These are phyloP conservation scores for Podaxis sp. DNA, from an alignment of 768 basidiomycete species.

Conservation along the genomic window DNA sequence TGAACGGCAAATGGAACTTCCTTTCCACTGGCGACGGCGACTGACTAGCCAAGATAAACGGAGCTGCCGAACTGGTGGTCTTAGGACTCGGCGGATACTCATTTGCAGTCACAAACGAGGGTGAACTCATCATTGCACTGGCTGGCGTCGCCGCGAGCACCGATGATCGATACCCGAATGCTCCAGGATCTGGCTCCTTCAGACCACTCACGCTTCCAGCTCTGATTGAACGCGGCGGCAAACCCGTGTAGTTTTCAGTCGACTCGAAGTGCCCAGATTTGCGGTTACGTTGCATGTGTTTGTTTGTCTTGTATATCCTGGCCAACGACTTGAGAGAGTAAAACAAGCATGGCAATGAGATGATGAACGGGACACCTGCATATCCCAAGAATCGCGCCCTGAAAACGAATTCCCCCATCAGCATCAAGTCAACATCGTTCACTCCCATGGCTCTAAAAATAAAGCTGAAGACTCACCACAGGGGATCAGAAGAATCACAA, in stretches of 20 bases:
- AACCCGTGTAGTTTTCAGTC: conserved; percentile 1
- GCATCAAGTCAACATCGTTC: not conserved
- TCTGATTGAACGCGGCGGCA: conserved; percentile 8
- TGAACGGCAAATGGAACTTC: conserved; percentile 15
- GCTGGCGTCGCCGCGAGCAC: not conserved
- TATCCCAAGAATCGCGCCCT: conserved; percentile 70
- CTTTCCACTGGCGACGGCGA: conserved; percentile 7
- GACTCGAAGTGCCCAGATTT: conserved; percentile 12
- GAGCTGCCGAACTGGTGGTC: not conserved
- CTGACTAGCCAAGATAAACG: not conserved
- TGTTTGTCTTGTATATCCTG: conserved; percentile 34
- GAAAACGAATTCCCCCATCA: not conserved
- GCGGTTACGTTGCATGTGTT: conserved; percentile 37
- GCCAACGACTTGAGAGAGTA: conserved; percentile 46
- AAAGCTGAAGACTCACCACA: conserved; percentile 45
- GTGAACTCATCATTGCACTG: not conserved
- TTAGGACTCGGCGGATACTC: conserved; percentile 12
- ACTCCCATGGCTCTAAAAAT: not conserved
- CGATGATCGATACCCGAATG: not conserved
- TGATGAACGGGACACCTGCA: conserved; percentile 52
- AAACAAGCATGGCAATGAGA: conserved; percentile 51
- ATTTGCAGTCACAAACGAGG: conserved; percentile 11
- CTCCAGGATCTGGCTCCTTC: not conserved
- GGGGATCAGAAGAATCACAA: conserved; percentile 58
- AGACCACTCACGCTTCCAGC: conserved; percentile 1